Base-by-base conservation (phyloP, 2,329 filamentous ascomycete genomes). In the Nemania sp. region DNA sequence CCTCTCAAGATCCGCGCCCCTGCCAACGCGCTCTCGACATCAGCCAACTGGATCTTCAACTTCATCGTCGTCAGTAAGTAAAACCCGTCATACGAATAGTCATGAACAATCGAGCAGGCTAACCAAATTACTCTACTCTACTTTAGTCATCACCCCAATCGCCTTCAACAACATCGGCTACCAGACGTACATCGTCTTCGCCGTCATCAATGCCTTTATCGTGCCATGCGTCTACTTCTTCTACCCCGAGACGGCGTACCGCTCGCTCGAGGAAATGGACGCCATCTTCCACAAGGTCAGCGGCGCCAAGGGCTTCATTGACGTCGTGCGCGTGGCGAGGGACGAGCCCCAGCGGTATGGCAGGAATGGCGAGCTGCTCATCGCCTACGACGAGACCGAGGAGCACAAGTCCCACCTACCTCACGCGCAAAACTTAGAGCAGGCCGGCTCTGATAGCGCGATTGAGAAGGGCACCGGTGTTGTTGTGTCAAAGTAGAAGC, bases 211-310 rank as follows among this genome's bases (percentile, higher is more conserved):
- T 76, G 84, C 85, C 70, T 80, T 86, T 72, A 88, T 89, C 76
- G 82, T 89, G 0, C 87, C 87, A 0, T 80, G 79, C 2, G 81
- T 88, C 26, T 89, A 88, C 77, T 86, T 88, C 78, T 89, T 89
- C 81, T 90, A 87, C 78, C 89, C 89, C 0, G 89, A 91, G 78
- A 91, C 89, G 10, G 86, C 86, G 1, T 88, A 88, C 74, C 83
- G 89, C 47, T 87, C 85, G 1, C 84, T 91, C 22, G 89, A 91
- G 77, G 89, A 91, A 75, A 90, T 91, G 86, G 89, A 91, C 73
- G 80, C 79, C 72, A 89, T 90, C 73, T 90, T 90, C 79, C 83
- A 85, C 70, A 87, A 88, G 74, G 85, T 86, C 0, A 79, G 80
- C 24, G 86, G 86, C 2, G 68, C 70, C 70, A 72, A 69, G 65